Evolutionary conservation across 2,329 filamentous ascomycete species (phyloP).

Genomic region (Phoma sp.): DNA sequence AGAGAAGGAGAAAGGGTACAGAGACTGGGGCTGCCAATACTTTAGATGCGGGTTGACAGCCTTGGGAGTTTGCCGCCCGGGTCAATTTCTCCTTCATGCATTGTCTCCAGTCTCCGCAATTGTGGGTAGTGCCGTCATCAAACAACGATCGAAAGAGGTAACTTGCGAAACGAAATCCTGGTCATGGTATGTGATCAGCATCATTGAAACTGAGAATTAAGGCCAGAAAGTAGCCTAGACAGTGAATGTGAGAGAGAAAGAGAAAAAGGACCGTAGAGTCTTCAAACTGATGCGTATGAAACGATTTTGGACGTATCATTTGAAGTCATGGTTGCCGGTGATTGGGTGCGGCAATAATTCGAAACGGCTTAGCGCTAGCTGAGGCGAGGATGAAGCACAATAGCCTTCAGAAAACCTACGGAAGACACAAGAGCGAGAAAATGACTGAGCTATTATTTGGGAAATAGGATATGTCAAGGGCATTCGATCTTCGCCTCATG

Average conservation of each 20-base stretch:
- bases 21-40: slow-evolving; percentile 37
- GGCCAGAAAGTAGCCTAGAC: slow-evolving; percentile 25
- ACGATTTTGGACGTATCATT: slow-evolving; percentile 1
- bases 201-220: slow-evolving; percentile 27
- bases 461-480: too few species aligned
- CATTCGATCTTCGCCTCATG: too few species aligned
- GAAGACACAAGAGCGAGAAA: neutral
- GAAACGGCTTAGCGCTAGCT: slow-evolving; percentile 41
- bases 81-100: slow-evolving; percentile 28
- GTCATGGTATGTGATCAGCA: slow-evolving; percentile 27
- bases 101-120: slow-evolving; percentile 31
- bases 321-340: slow-evolving; percentile 4
- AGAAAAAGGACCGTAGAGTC: neutral
- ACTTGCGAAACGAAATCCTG: slow-evolving; percentile 22
- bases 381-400: slow-evolving; percentile 30
- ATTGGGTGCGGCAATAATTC: slow-evolving; percentile 23
- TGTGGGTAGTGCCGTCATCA: slow-evolving; percentile 22
- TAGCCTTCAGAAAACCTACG: slow-evolving; percentile 26
- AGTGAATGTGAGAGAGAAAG: slow-evolving; percentile 16
- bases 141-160: slow-evolving; percentile 14
- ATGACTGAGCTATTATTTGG: neutral
- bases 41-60: slow-evolving; percentile 36
- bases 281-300: neutral
- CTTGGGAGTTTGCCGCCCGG: slow-evolving; percentile 23
- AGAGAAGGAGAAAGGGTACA: slow-evolving; percentile 23